Conservation (phyloP, 495 filamentous ascomycete genomes). For the Penicillium daleae region DNA sequence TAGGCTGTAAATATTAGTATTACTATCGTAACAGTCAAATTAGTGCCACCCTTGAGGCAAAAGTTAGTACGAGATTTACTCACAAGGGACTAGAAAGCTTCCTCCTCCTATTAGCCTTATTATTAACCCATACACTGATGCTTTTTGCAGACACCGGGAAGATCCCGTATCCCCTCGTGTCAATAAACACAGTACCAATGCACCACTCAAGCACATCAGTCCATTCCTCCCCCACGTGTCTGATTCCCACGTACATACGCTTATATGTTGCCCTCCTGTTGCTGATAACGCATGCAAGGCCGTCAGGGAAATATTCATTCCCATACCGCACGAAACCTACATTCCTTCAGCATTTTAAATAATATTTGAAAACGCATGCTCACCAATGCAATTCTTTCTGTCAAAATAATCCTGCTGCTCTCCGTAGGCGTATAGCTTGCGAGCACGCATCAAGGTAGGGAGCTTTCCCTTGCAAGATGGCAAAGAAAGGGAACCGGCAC, state of each 20-base stretch:
- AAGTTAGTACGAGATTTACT: slow-evolving; percentile 7
- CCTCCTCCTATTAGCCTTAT: slow-evolving; percentile 25
- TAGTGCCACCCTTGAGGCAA: neutral
- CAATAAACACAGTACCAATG: slow-evolving; percentile 54
- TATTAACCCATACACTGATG: slow-evolving; percentile 65
- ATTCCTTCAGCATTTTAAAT: neutral
- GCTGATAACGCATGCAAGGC: slow-evolving; percentile 63
- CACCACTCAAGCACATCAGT: slow-evolving; percentile 62
- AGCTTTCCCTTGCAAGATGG: slow-evolving; percentile 64
- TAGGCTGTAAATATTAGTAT: slow-evolving; percentile 7
- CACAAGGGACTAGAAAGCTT: slow-evolving; percentile 21
- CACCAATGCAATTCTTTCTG: slow-evolving; percentile 64
- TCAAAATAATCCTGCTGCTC: slow-evolving; percentile 71
- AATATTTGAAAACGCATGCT: slow-evolving; percentile 38
- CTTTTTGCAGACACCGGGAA: slow-evolving; percentile 60
- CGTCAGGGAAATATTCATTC: slow-evolving; percentile 51
- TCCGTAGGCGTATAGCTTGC: slow-evolving; percentile 73
- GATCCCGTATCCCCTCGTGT: slow-evolving; percentile 54
- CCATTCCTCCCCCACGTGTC: slow-evolving; percentile 64
- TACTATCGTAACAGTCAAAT: neutral
- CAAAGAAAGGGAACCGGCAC: slow-evolving; percentile 38
- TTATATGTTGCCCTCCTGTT: slow-evolving; percentile 52
- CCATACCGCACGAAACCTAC: slow-evolving; percentile 64
- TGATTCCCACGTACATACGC: slow-evolving; percentile 65
- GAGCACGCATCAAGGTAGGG: slow-evolving; percentile 61